Evolutionary conservation across 495 filamentous ascomycete genomes (phyloP), one percentile per base, ranked within the genome.

Genomic region (Rusavskia elegans): DNA sequence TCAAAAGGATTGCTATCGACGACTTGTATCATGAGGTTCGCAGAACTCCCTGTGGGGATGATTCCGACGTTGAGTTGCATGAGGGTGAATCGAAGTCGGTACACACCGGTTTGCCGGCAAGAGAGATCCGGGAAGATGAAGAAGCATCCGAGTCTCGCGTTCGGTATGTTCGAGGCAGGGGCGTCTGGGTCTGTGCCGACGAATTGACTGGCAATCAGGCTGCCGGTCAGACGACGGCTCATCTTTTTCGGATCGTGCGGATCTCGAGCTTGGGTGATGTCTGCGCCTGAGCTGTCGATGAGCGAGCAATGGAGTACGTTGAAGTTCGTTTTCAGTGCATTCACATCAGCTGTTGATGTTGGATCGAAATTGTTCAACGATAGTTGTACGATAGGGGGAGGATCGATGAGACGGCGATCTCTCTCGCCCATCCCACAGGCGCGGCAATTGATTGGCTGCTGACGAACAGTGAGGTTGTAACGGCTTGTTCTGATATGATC

Each of bases 61-160:
- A 49, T 53, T n/a, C 30, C 61, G 10, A 80, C 79, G 52, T 85
- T 78, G 13, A 90, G 69, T 32, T 88, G 80, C 71, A 95, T 87
- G 29, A 98, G 75, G n/a, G 82, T 79, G 61, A 96, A 97, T 44
- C 83, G 79, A 20, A 98, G 70, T 10, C 84, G 76, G 63, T 92
- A 97, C 9, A 72, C 67, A 0, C 92, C 92, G 11, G 87, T 85
- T 1, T 85, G 89, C 17, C 92, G 81, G 57, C 93, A 89, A 8
- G 87, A 94, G 5, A 98, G 77, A 63, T 98, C 92, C 0, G 88
- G 84, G 61, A 98, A 98, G 55, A 87, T 87, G 68, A 95, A 98
- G 69, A 97, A 98, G 63, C 81, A 85, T 5, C 84, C 83, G 48
- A 61, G 85, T 79, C 49, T 78, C 61, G 49, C 76, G 73, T 51